Percentiles rank a stretch among this genome's conserved stretches.
Evolutionary conservation across 139 green algal genomes (phyloP).

Genomic region (Chlorella sp.): DNA sequence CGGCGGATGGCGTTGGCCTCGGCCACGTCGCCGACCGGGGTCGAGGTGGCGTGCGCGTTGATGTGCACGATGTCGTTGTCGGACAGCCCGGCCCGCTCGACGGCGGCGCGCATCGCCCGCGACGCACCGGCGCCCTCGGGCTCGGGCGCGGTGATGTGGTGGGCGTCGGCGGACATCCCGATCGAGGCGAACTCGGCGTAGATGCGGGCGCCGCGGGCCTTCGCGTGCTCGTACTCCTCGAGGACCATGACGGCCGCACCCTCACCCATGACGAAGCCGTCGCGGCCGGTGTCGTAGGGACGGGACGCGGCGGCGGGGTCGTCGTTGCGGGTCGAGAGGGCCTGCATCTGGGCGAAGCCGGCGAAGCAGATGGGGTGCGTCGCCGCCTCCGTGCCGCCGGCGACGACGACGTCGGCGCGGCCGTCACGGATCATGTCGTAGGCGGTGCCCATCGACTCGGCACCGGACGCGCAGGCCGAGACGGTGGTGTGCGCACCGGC

Average conservation of each 20-base stretch:
- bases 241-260: slow-evolving; percentile 77
- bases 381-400: too few relatives aligned
- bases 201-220: slow-evolving; percentile 66
- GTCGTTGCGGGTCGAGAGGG: slow-evolving; percentile 77
- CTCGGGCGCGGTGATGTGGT: slow-evolving; percentile 98
- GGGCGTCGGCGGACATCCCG: slow-evolving; percentile 89
- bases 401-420: too few relatives aligned
- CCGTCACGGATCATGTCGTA: too few relatives aligned
- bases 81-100: slow-evolving; percentile 25
- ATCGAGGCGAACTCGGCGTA: slow-evolving; percentile 88
- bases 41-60: slow-evolving; percentile 93
- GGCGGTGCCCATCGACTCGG: too few relatives aligned
- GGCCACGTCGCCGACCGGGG: slow-evolving; percentile 83
- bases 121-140: slow-evolving; percentile 80
- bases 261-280: slow-evolving; percentile 90
- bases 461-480: too few relatives aligned
- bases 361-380: too few relatives aligned
- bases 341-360: too few relatives aligned
- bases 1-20: too few relatives aligned
- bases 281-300: slow-evolving; percentile 72
- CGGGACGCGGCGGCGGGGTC: slow-evolving; percentile 62
- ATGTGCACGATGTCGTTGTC: slow-evolving; percentile 88
- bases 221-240: slow-evolving; percentile 78
- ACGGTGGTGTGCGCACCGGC: too few relatives aligned
- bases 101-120: slow-evolving; percentile 30